Percentiles rank a stretch among this genome's conserved stretches.
phyloP scores from a whole-genome alignment of 176 grass and related monocot species.

The Poa pratensis region DNA sequence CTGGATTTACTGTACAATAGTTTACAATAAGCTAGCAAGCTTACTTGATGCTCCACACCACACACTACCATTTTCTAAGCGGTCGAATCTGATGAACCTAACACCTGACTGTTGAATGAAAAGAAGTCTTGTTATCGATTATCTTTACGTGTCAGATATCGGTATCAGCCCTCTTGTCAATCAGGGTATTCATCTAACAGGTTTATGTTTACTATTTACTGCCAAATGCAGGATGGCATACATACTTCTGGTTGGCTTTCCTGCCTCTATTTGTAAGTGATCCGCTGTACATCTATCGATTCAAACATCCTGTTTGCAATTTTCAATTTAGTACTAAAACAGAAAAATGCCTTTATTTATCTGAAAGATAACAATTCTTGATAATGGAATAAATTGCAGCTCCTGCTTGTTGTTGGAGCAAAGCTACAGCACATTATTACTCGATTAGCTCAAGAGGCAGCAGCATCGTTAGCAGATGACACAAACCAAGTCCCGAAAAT shows the following conservation, averaged over 20 bases:
- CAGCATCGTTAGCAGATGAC: not conserved
- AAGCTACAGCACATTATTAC: conserved; percentile 88
- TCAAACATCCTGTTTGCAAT: not conserved
- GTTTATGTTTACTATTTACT: not conserved
- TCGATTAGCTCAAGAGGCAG: conserved; percentile 74
- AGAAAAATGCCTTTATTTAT: not conserved
- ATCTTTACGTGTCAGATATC: not conserved
- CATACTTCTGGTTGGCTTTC: conserved; percentile 96
- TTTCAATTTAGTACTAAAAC: not conserved
- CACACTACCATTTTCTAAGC: conserved; percentile 23
- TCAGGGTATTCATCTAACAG: conserved; percentile 11
- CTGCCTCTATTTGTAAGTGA: conserved; percentile 91
- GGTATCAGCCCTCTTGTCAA: not conserved
- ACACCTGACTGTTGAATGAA: conserved; percentile 13
- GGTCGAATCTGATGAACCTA: not conserved
- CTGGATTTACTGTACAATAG: not conserved
- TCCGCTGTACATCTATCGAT: not conserved
- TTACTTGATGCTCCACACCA: not conserved
- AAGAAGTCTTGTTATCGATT: not conserved
- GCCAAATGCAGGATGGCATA: conserved; percentile 93
- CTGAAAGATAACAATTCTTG: conserved; percentile 22
- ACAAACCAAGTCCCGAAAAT: conserved; percentile 26
- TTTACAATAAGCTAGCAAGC: not conserved
- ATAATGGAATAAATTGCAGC: conserved; percentile 58
- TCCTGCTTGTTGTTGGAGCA: conserved; percentile 78